phyloP scores from a whole-genome alignment of 768 basidiomycete species.

The Suillus subalutaceus region DNA sequence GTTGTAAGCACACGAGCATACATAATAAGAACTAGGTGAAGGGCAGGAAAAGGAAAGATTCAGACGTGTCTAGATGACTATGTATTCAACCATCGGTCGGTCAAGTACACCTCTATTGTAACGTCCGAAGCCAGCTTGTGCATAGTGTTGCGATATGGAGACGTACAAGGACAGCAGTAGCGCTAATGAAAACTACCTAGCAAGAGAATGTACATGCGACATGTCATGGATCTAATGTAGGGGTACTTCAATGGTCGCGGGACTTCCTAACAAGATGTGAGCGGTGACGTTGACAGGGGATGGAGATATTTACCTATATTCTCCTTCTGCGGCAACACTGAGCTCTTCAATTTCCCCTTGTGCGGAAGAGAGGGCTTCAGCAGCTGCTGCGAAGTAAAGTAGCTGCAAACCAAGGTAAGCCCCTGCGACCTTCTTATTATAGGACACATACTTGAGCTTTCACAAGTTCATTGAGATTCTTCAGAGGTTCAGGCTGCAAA shows the following conservation, averaged over 20 bases:
- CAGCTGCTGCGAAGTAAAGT: conserved; percentile 71
- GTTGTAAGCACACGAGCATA: background rate
- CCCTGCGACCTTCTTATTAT: background rate
- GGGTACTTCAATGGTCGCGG: conserved; percentile 79
- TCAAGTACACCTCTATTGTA: background rate
- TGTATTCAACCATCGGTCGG: background rate
- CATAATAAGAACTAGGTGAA: background rate
- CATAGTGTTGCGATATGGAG: background rate
- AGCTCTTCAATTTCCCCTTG: conserved; percentile 95
- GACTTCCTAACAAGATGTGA: conserved; percentile 62
- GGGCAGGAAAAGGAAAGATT: background rate
- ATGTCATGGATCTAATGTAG: conserved; percentile 27
- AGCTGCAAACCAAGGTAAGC: conserved; percentile 45
- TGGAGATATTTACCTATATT: conserved; percentile 69
- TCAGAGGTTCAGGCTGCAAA: conserved; percentile 90
- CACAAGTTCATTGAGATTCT: conserved; percentile 88
- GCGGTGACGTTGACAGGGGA: conserved; percentile 12
- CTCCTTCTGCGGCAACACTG: conserved; percentile 90
- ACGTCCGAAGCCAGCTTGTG: conserved; percentile 3
- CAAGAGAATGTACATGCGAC: background rate
- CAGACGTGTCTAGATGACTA: background rate
- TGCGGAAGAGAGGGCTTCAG: conserved; percentile 77
- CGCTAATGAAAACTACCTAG: background rate
- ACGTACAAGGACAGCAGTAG: background rate
- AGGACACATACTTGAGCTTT: conserved; percentile 73